These are phyloP conservation scores for Pholiota conissans DNA, from an alignment of 768 basidiomycete genomes.

Conservation along the genomic window DNA sequence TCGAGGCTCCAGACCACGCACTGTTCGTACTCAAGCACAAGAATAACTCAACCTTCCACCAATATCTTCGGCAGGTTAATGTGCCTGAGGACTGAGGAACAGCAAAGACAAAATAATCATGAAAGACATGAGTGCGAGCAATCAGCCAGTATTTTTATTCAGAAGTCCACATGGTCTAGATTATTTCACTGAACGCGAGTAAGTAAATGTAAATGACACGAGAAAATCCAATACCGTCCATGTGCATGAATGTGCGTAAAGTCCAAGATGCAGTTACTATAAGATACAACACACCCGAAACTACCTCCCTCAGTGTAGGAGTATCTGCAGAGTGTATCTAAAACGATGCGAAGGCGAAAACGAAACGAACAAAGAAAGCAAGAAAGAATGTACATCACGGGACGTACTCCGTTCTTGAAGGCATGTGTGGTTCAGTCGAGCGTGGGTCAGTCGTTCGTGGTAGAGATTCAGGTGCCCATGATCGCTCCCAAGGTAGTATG, in stretches of 20 bases:
- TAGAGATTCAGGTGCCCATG: conserved; percentile 3
- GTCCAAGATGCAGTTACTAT: neutral
- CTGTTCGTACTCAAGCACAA: no score
- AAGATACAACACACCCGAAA: neutral
- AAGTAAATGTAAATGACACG: no score
- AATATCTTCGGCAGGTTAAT: no score
- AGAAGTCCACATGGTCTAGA: no score
- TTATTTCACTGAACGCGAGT: no score
- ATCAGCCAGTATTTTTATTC: no score
- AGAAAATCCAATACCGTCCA: no score
- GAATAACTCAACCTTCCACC: no score
- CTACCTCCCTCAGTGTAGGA: neutral
- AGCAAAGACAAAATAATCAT: no score
- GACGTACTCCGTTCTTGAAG: conserved; percentile 8
- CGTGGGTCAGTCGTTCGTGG: neutral
- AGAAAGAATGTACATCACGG: neutral
- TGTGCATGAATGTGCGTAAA: neutral
- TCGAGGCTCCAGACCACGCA: no score
- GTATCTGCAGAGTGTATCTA: neutral
- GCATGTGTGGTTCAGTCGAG: neutral
- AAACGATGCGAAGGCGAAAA: neutral
- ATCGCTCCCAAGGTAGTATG: conserved; percentile 12
- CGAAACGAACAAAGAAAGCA: neutral
- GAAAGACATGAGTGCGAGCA: no score
- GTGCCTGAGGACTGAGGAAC: no score